phyloP scores from a whole-genome alignment of 169 alveolate genomes.

The Plasmodium vinckei region DNA sequence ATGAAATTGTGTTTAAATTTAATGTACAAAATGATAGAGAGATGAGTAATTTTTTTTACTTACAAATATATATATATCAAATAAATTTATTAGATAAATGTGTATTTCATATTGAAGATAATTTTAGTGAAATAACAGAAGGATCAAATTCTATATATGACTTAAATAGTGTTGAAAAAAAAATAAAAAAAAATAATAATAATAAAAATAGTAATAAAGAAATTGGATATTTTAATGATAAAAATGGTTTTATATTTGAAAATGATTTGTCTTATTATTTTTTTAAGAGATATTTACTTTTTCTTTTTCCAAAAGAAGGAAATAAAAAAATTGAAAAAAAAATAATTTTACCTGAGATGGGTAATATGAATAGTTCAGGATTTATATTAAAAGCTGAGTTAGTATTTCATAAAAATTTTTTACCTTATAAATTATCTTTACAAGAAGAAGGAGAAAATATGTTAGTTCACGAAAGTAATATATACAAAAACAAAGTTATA shows the following conservation, averaged over 20 bases:
- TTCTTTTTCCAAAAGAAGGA: slow-evolving; percentile 9
- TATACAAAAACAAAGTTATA: slow-evolving; percentile 48
- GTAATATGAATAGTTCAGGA: neutral
- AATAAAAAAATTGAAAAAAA: slow-evolving; percentile 7
- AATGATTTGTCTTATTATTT: slow-evolving; percentile 17
- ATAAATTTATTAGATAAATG: slow-evolving; percentile 27
- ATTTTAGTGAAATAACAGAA: neutral
- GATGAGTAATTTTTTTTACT: slow-evolving; percentile 32
- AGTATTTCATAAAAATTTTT: slow-evolving; percentile 25
- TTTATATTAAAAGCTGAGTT: slow-evolving; percentile 39
- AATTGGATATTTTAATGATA: neutral
- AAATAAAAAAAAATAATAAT: slow-evolving; percentile 10
- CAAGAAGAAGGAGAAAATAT: neutral
- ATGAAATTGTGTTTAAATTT: slow-evolving; percentile 33
- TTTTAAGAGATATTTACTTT: slow-evolving; percentile 17
- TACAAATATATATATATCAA: slow-evolving; percentile 49
- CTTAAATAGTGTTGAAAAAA: neutral
- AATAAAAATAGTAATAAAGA: neutral
- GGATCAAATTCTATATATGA: neutral
- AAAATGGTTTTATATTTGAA: slow-evolving; percentile 6
- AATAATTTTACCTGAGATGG: slow-evolving; percentile 25
- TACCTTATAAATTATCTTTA: slow-evolving; percentile 31
- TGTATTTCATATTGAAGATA: neutral
- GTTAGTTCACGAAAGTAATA: slow-evolving; percentile 11
- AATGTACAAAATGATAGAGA: slow-evolving; percentile 17